Base-by-base conservation (phyloP, 2,329 filamentous ascomycete genomes). In the Parastagonospora nodorum region DNA sequence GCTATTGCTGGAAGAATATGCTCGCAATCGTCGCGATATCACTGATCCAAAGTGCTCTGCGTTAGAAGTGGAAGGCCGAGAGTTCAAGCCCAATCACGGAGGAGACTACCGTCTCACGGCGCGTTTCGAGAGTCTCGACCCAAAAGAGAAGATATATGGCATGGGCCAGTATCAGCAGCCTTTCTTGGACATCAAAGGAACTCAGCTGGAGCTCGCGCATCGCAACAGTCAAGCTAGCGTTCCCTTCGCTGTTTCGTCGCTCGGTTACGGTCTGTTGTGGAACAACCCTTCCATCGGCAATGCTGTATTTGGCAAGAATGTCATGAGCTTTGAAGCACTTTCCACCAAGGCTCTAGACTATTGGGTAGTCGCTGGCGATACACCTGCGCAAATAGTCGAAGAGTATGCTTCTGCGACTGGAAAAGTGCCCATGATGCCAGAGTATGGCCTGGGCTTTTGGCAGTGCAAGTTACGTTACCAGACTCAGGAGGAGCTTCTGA, bases 91-190 rank as follows among this genome's bases (percentile, higher is more conserved):
- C 0, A 77, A 80, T 2, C 68, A 77, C 0, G 83, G 83, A 5
- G 71, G 75, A 1, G 77, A 82, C 47, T 86, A 83, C 60, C 79
- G 83, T 45, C 71, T 87, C 8, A 86, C 83, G 0, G 74, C 80
- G 57, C 77, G 85, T 0, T 79, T 88, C 45, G 85, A 88, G 64
- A 82, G 80, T 1, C 63, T 82, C 1, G 58, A 80, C 45, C 69
- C 73, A 0, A 73, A 80, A 14, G 85, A 88, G 65, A 83, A 80
- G 62, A 81, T 88, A n/a, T 88, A 79, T 60, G 85, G 85, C 15
- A 88, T 88, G 84, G 85, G 85, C 0, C 85, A 88, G 68, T 88
- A 88, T 52, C 85, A 88, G 60, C 84, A 88, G 57, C 81, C 83
- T 0, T 78, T 76, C 44, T 73, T 88, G n/a, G 78, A 88, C 61